phyloP scores from a whole-genome alignment of 257 asterid species.

The Scutellaria minor region DNA sequence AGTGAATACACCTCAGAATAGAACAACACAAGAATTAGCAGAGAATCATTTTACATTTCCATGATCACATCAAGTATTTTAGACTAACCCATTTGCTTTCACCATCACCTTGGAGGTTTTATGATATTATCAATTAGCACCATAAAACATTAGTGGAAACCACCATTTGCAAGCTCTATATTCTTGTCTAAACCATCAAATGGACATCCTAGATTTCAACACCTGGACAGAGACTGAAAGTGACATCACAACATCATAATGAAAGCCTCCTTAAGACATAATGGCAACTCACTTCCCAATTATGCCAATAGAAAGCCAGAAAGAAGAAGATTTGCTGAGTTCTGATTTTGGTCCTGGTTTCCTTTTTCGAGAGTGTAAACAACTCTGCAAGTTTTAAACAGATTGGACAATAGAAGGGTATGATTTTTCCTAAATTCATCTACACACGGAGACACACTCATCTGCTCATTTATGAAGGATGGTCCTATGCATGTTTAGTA shows the following conservation, averaged over 20 bases:
- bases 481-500: no score
- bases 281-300: background rate
- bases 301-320: background rate
- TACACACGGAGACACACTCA: no score
- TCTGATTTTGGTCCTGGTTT: background rate
- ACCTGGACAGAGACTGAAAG: background rate
- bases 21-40: no score
- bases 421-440: no score
- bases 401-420: no score
- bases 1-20: background rate
- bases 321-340: background rate
- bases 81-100: no score
- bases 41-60: no score
- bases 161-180: background rate
- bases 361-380: background rate
- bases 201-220: background rate
- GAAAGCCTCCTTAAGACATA: background rate
- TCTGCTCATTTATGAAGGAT: no score
- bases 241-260: background rate
- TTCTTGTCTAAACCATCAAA: background rate
- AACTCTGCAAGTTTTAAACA: no score
- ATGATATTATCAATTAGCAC: background rate
- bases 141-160: background rate
- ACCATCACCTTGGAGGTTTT: background rate
- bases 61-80: background rate